These are phyloP conservation scores for Mycena sanguinolenta DNA, from an alignment of 768 basidiomycete genomes.

Conservation along the genomic window DNA sequence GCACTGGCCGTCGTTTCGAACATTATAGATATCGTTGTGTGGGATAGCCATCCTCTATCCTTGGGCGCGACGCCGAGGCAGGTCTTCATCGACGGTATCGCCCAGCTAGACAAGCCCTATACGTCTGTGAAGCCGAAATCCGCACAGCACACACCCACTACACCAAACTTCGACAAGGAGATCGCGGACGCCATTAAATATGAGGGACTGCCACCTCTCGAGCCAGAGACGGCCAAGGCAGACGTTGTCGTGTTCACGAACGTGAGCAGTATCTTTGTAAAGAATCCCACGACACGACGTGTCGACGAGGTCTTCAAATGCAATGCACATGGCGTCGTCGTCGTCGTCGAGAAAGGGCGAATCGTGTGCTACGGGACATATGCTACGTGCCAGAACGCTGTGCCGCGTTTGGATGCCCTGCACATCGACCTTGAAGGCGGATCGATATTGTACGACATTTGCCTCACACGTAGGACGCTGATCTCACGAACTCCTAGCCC, in stretches of 20 bases:
- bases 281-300: background rate
- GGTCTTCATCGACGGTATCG: conserved; percentile 87
- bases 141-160: conserved; percentile 64
- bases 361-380: conserved; percentile 24
- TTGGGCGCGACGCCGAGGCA: conserved; percentile 86
- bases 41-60: conserved; percentile 83
- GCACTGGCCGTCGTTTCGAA: too few relatives aligned
- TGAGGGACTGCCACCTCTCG: conserved; percentile 75
- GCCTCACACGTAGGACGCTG: background rate
- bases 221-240: conserved; percentile 4
- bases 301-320: conserved; percentile 17
- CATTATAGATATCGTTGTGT: conserved; percentile 69
- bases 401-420: conserved; percentile 1
- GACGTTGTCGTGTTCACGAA: conserved; percentile 31
- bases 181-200: conserved; percentile 68
- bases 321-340: conserved; percentile 7
- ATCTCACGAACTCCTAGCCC: background rate
- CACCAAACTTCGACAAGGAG: conserved; percentile 75
- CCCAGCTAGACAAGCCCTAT: conserved; percentile 61
- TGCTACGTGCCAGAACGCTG: conserved; percentile 2
- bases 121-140: conserved; percentile 57
- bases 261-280: conserved; percentile 30
- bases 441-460: conserved; percentile 20
- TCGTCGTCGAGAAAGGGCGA: conserved; percentile 22
- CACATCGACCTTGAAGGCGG: conserved; percentile 33